Percentiles rank a stretch among this genome's conserved stretches.
Evolutionary conservation across 2,329 filamentous ascomycete genomes (phyloP).

Genomic region (Ophiostoma australiae): DNA sequence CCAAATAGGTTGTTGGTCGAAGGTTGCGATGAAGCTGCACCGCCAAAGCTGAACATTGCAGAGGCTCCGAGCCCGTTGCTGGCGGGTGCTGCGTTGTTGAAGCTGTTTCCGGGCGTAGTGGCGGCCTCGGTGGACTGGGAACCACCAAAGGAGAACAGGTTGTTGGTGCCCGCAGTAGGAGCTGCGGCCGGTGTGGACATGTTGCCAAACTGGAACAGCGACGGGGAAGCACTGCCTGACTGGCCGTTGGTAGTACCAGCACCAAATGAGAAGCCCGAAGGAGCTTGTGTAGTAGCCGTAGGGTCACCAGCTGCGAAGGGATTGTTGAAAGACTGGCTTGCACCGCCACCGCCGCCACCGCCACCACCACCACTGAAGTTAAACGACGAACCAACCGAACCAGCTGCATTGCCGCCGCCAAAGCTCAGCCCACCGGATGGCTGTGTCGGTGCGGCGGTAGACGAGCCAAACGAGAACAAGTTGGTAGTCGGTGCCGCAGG

Average conservation of each 20-base stretch:
- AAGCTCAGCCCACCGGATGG: slow-evolving; percentile 20
- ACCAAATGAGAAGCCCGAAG: slow-evolving; percentile 40
- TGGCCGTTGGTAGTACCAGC: slow-evolving; percentile 24
- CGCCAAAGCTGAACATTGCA: slow-evolving; percentile 35
- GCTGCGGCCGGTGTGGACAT: slow-evolving; percentile 7
- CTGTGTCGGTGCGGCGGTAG: neutral
- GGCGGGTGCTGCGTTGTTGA: slow-evolving; percentile 25
- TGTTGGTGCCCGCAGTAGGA: slow-evolving; percentile 19
- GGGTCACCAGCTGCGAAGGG: slow-evolving; percentile 36
- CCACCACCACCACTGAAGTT: slow-evolving; percentile 35
- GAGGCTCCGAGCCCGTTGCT: slow-evolving; percentile 29
- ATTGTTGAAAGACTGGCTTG: slow-evolving; percentile 36
- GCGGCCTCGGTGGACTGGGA: slow-evolving; percentile 27
- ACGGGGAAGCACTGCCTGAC: slow-evolving; percentile 18
- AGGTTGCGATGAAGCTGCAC: slow-evolving; percentile 31
- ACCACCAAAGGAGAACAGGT: slow-evolving; percentile 39
- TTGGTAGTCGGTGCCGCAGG: neutral
- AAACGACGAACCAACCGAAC: slow-evolving; percentile 35
- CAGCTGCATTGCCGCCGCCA: slow-evolving; percentile 24
- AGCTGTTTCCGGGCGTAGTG: slow-evolving; percentile 27
- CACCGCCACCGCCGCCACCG: slow-evolving; percentile 24
- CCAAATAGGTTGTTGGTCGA: slow-evolving; percentile 31
- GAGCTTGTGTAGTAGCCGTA: slow-evolving; percentile 26
- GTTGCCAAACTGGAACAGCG: slow-evolving; percentile 30
- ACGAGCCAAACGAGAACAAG: slow-evolving; percentile 24